phyloP scores from a whole-genome alignment of 139 green algal species.

The Volvox reticuliferus region DNA sequence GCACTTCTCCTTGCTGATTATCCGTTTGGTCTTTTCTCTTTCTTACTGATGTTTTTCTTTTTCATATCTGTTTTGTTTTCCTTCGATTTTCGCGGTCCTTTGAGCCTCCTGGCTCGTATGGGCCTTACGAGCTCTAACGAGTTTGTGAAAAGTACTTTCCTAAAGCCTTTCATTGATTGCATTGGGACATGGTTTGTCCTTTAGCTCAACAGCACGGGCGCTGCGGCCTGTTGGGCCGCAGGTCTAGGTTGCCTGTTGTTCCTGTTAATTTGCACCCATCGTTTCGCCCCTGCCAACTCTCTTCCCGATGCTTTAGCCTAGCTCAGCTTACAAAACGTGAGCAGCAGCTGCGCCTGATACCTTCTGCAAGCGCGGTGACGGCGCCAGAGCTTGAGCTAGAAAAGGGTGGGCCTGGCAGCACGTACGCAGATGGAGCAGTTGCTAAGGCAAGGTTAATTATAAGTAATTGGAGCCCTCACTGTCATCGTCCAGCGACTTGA shows the following conservation, averaged over 20 bases:
- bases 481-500: neutral
- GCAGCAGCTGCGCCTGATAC: neutral
- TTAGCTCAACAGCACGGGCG: conserved; percentile 2
- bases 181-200: conserved; percentile 14
- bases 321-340: neutral
- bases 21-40: no score
- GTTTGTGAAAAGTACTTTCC: no score
- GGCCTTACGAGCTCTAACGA: no score
- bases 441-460: conserved; percentile 28
- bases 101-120: no score
- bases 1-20: no score
- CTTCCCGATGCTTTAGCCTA: neutral
- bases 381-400: conserved; percentile 19
- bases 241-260: neutral
- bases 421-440: conserved; percentile 38
- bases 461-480: neutral
- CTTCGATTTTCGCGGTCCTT: no score
- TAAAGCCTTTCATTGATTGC: no score
- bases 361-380: conserved; percentile 3
- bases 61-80: no score
- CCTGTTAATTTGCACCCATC: neutral
- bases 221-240: conserved; percentile 7
- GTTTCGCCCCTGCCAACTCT: neutral
- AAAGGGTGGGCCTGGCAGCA: conserved; percentile 47
- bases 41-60: no score